phyloP scores from a whole-genome alignment of 1,284 basidiomycete species.

The Heterobasidion annosum region DNA sequence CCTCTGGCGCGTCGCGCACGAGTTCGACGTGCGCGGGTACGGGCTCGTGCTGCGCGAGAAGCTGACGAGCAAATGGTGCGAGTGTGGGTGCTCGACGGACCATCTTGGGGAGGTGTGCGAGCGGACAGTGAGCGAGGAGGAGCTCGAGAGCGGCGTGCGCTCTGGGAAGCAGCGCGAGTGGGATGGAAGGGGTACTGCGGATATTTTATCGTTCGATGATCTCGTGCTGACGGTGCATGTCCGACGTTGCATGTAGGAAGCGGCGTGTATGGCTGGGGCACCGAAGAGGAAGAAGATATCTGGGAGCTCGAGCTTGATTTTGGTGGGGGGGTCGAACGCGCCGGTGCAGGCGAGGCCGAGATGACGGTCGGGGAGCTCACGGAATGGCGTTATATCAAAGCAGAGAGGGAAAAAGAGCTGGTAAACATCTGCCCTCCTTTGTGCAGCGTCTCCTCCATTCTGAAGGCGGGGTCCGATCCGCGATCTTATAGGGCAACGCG shows the following conservation, averaged over 20 bases:
- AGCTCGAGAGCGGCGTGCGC: constrained; percentile 42
- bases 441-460: neutral
- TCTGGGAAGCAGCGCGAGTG: constrained; percentile 60
- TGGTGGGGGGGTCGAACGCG: constrained; percentile 41
- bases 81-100: constrained; percentile 68
- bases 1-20: constrained; percentile 55
- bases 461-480: no score
- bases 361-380: constrained; percentile 63
- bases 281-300: constrained; percentile 61
- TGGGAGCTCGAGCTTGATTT: constrained; percentile 65
- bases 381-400: constrained; percentile 59
- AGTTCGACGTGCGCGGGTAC: constrained; percentile 64
- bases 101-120: constrained; percentile 67
- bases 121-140: constrained; percentile 56
- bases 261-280: constrained; percentile 59
- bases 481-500: constrained; percentile 40
- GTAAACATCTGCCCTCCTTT: constrained; percentile 21
- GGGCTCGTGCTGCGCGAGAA: constrained; percentile 61
- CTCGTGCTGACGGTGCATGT: neutral
- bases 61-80: constrained; percentile 62
- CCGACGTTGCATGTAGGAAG: constrained; percentile 24
- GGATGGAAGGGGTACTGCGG: constrained; percentile 49
- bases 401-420: constrained; percentile 59
- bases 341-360: constrained; percentile 30
- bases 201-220: neutral